These are phyloP conservation scores for Auricularia cornea DNA, from an alignment of 768 basidiomycete species.

Conservation along the genomic window DNA sequence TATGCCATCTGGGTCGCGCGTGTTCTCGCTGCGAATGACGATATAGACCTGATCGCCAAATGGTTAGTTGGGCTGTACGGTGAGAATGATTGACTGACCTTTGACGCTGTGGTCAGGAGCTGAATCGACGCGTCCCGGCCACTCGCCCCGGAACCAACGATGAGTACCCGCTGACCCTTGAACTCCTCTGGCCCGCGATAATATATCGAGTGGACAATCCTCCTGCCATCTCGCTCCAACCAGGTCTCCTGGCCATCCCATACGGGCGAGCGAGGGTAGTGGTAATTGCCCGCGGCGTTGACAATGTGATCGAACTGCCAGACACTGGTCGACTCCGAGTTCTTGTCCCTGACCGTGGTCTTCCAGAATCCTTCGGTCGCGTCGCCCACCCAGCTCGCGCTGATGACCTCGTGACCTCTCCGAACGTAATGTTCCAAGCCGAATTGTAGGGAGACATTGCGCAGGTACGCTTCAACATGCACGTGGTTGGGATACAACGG, in stretches of 20 bases:
- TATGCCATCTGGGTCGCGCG: background rate
- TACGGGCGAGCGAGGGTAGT: constrained; percentile 37
- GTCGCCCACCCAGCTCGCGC: constrained; percentile 38
- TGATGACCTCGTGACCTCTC: constrained; percentile 35
- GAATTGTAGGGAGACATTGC: constrained; percentile 30
- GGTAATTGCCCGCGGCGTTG: constrained; percentile 47
- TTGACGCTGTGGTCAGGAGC: constrained; percentile 29
- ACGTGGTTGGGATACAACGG: constrained; percentile 44
- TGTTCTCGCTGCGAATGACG: background rate
- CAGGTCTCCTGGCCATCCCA: constrained; percentile 45
- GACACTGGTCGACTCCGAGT: constrained; percentile 4
- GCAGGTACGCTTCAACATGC: constrained; percentile 39
- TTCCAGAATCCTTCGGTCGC: constrained; percentile 36
- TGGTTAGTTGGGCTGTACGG: too few species aligned
- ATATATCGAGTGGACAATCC: constrained; percentile 42
- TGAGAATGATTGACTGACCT: constrained; percentile 25
- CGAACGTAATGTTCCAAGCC: constrained; percentile 34
- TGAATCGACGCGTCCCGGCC: constrained; percentile 43
- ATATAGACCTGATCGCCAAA: background rate
- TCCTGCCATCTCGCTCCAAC: constrained; percentile 19
- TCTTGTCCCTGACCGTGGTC: constrained; percentile 24
- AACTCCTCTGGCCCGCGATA: constrained; percentile 42
- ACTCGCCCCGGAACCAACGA: constrained; percentile 41
- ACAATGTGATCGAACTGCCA: constrained; percentile 42
- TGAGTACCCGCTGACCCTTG: constrained; percentile 34